These are phyloP conservation scores for Schizophyllum amplum DNA, from an alignment of 1,284 basidiomycete species.

Conservation along the genomic window DNA sequence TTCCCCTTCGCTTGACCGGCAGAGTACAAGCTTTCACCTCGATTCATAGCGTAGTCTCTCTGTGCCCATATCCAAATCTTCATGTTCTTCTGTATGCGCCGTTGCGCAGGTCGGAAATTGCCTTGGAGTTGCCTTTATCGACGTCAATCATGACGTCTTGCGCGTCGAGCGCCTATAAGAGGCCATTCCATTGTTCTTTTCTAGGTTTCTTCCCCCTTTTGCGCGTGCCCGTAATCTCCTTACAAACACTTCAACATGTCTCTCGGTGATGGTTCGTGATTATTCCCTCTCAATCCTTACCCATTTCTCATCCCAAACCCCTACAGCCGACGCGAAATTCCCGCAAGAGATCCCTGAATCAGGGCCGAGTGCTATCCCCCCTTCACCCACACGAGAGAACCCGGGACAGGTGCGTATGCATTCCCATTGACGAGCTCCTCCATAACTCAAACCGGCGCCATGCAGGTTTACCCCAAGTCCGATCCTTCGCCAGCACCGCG, in stretches of 20 bases:
- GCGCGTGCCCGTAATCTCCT: neutral
- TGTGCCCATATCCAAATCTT: too few relatives aligned
- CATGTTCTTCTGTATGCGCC: too few relatives aligned
- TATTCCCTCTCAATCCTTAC: neutral
- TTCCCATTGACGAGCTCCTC: neutral
- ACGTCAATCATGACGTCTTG: neutral
- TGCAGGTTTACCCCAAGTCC: neutral
- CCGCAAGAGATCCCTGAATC: neutral
- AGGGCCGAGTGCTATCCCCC: neutral
- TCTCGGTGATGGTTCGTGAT: neutral
- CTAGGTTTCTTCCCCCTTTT: neutral
- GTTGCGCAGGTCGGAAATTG: too few relatives aligned
- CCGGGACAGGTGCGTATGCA: neutral
- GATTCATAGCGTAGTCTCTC: too few relatives aligned
- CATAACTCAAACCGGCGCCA: too few relatives aligned
- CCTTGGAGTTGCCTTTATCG: too few relatives aligned
- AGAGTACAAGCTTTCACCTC: too few relatives aligned
- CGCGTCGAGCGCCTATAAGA: neutral
- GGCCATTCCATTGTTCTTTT: neutral
- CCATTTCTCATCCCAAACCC: neutral
- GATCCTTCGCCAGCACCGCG: neutral
- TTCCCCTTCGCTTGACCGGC: too few relatives aligned
- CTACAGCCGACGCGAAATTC: neutral
- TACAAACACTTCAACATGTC: neutral
- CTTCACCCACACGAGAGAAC: neutral